A percentile compares a stretch with the other conserved stretches of the same genome.
These are phyloP conservation scores for Trichopus zeylanicus DNA, from an alignment of 116 monocot species.

Conservation along the genomic window DNA sequence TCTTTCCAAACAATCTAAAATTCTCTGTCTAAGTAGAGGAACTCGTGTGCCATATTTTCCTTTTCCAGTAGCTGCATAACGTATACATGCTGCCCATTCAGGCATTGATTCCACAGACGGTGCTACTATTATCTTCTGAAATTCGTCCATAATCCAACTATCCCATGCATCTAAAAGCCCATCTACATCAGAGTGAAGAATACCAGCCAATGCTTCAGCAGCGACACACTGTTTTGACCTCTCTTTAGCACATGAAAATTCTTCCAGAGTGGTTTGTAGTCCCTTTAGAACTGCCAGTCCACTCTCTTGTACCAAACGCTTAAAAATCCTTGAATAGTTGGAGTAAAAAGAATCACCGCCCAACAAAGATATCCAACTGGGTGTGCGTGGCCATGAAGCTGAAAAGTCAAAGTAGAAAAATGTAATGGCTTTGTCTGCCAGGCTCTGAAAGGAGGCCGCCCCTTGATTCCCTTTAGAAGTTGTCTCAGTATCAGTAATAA, in stretches of 20 bases:
- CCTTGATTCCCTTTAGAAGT: conserved; percentile 50
- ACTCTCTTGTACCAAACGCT: conserved; percentile 82
- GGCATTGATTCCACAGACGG: conserved; percentile 83
- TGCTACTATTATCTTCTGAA: conserved; percentile 64
- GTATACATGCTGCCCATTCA: conserved; percentile 96
- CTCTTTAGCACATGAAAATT: conserved; percentile 68
- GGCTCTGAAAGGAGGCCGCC: conserved; percentile 68
- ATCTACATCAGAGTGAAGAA: conserved; percentile 84
- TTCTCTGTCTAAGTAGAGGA: conserved; percentile 66
- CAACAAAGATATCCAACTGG: conserved; percentile 78
- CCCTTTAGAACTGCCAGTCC: conserved; percentile 48
- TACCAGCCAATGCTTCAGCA: conserved; percentile 85
- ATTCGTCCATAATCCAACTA: conserved; percentile 55
- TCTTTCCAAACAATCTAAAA: conserved; percentile 64
- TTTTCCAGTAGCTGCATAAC: conserved; percentile 97
- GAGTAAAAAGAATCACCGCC: conserved; percentile 73
- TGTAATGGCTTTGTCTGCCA: conserved; percentile 78
- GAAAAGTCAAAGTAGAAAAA: conserved; percentile 97
- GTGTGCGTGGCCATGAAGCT: conserved; percentile 94
- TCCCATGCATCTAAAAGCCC: conserved; percentile 70
- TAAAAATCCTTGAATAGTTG: conserved; percentile 81
- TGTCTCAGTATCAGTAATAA: conserved; percentile 67
- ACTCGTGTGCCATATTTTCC: conserved; percentile 68
- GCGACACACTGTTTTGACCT: conserved; percentile 94
- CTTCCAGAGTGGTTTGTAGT: conserved; percentile 48